Base-by-base conservation (phyloP, 2,329 filamentous ascomycete species). In the Diaporthe velutina region DNA sequence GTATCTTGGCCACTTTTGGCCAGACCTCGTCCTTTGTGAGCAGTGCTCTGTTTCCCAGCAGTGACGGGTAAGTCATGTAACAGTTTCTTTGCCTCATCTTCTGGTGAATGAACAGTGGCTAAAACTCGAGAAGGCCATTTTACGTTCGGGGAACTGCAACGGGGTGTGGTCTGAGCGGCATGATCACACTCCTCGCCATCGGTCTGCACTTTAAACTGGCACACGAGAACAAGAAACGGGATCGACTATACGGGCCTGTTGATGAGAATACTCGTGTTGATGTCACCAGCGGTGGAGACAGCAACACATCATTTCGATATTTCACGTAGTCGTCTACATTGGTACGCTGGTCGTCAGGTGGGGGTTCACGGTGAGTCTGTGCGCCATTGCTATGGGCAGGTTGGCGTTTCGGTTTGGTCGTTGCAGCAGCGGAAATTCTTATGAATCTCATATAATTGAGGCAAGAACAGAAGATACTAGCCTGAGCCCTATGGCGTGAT, bases 11-110 rank as follows among this genome's bases (percentile, higher is more conserved):
- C 8, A 79, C 77, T 1, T 52, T 82, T 15, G 81, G 81, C 1
- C 81, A 83, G 74, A 80, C 77, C 52, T 80, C 78, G n/a, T 81
- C 80, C 1, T 81, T 81, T 67, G 48, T 81, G 25, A 80, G 79
- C 73, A 80, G 79, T 52, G 71, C 76, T 1, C 57, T 80, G 6
- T 81, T 81, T 57, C 80, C 80, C 2, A 57, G 61, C 19, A 60
- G 25, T 8, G 80, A 81, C 42, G 77, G 52, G 79, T 80, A 68
- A 75, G 78, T 76, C 19, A 17, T 17, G 9, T 40, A 3, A 15
- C 7, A 25, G 3, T n/a, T 38, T 25, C 2, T 3, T n/a, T 15
- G 8, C n/a, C 13, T 3, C 19, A 15, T 45, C 19, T 5, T 6
- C 1, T 17, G 1, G 19, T 8, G 42, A 19, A 45, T 0, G 2